Percentiles rank a stretch among this genome's conserved stretches.
Evolutionary conservation across 805 yeast species (phyloP).

Genomic region (Tetrapisispora phaffii): DNA sequence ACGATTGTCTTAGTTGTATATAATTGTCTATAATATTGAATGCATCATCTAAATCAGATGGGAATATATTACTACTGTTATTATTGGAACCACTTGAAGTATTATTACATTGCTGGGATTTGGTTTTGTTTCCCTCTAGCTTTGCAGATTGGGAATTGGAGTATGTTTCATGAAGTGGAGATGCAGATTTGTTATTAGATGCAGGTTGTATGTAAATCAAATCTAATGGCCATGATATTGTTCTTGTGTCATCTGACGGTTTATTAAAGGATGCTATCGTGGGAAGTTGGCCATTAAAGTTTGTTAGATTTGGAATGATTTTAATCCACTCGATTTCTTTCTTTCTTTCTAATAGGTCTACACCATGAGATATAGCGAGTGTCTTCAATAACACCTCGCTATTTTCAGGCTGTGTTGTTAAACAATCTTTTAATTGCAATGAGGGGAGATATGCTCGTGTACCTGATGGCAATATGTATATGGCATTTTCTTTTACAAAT

Average conservation of each 20-base stretch:
- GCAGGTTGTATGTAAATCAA: constrained; percentile 50
- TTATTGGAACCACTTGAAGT: background rate
- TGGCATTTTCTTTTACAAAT: constrained; percentile 16
- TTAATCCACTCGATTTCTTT: constrained; percentile 48
- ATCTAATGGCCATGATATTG: constrained; percentile 63
- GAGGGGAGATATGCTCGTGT: constrained; percentile 38
- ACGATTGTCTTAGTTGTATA: constrained; percentile 31
- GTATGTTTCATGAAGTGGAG: background rate
- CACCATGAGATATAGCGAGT: constrained; percentile 32
- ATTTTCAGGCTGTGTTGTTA: constrained; percentile 36
- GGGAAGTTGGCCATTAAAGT: constrained; percentile 60
- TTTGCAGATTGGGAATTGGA: background rate
- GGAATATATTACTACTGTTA: background rate
- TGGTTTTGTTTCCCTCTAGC: background rate
- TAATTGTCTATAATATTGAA: constrained; percentile 33
- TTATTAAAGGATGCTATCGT: constrained; percentile 46
- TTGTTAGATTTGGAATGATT: constrained; percentile 56
- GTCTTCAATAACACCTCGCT: constrained; percentile 30
- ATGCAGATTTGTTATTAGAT: background rate
- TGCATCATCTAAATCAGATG: constrained; percentile 11
- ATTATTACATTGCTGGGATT: background rate
- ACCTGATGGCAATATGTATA: constrained; percentile 48
- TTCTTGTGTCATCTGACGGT: constrained; percentile 43
- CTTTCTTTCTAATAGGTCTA: constrained; percentile 15
- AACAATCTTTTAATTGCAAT: constrained; percentile 22